Conservation (phyloP, 306 rosid species). For the Inga leiocalycina region DNA sequence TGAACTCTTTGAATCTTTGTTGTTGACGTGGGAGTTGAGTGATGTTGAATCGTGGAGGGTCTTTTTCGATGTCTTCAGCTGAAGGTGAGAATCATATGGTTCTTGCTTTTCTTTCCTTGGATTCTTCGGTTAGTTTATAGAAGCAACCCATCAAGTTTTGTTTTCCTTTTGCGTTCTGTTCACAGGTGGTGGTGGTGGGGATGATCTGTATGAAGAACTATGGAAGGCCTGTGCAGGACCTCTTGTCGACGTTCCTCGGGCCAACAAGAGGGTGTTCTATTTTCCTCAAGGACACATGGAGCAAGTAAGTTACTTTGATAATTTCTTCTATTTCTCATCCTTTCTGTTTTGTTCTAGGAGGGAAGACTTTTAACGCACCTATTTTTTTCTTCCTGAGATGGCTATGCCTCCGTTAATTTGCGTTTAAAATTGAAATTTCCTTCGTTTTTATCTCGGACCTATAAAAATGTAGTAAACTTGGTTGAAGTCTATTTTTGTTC, state of each 20-base stretch:
- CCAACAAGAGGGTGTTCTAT: constrained; percentile 67
- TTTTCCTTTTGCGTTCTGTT: neutral
- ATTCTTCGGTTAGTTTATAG: neutral
- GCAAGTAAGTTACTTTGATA: constrained; percentile 54
- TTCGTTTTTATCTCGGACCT: neutral
- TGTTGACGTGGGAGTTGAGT: constrained; percentile 47
- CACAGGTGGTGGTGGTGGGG: constrained; percentile 46
- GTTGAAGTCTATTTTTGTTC: neutral
- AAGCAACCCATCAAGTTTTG: neutral
- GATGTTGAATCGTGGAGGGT: constrained; percentile 72
- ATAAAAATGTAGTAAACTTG: neutral
- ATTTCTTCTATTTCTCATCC: constrained; percentile 31
- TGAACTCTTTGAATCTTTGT: neutral
- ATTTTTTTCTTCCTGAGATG: neutral
- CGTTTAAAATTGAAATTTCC: neutral
- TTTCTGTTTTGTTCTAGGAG: neutral
- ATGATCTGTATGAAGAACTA: constrained; percentile 62
- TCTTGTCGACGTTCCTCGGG: constrained; percentile 76
- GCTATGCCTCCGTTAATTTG: neutral
- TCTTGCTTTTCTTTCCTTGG: neutral
- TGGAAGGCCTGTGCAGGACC: constrained; percentile 95
- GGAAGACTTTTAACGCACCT: neutral
- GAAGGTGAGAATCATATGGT: constrained; percentile 52
- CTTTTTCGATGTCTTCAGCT: constrained; percentile 46
- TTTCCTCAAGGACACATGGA: constrained; percentile 98